These are phyloP conservation scores for Xylaria bambusicola DNA, from an alignment of 495 filamentous ascomycete species.

Conservation along the genomic window DNA sequence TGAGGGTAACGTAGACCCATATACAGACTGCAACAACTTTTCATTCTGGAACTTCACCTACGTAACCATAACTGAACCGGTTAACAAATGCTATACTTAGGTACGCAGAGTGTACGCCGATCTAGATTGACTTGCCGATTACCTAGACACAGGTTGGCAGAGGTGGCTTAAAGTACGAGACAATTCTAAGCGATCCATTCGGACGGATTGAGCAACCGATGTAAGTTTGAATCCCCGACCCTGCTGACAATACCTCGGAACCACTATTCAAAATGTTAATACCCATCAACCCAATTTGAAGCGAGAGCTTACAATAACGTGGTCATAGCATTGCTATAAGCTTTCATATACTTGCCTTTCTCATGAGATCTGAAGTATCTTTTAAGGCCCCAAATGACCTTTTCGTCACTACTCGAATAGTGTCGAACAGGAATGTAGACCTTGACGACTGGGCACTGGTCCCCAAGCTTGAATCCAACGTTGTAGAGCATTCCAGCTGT, in stretches of 20 bases:
- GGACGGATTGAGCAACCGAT: slow-evolving; percentile 24
- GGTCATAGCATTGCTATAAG: background rate
- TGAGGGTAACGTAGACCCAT: too few relatives aligned
- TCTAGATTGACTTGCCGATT: background rate
- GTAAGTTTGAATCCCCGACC: slow-evolving; percentile 26
- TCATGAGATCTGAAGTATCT: background rate
- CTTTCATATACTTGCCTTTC: background rate
- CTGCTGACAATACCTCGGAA: background rate
- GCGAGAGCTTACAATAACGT: background rate
- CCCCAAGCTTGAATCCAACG: slow-evolving; percentile 33
- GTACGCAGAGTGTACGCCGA: background rate
- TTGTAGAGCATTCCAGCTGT: slow-evolving; percentile 44
- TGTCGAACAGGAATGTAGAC: slow-evolving; percentile 39
- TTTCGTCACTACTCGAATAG: slow-evolving; percentile 30
- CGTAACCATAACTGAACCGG: too few relatives aligned
- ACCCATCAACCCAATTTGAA: background rate
- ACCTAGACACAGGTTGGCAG: background rate
- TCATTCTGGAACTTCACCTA: too few relatives aligned
- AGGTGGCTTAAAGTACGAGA: slow-evolving; percentile 23
- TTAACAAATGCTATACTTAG: too few relatives aligned
- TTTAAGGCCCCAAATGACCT: background rate
- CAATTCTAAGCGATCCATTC: slow-evolving; percentile 25
- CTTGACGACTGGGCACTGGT: slow-evolving; percentile 31
- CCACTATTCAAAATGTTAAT: slow-evolving; percentile 7
- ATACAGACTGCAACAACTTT: too few relatives aligned